A percentile compares a stretch with the other conserved stretches of the same genome.
phyloP scores from a whole-genome alignment of 169 alveolate species.

The Fabrea salina region DNA sequence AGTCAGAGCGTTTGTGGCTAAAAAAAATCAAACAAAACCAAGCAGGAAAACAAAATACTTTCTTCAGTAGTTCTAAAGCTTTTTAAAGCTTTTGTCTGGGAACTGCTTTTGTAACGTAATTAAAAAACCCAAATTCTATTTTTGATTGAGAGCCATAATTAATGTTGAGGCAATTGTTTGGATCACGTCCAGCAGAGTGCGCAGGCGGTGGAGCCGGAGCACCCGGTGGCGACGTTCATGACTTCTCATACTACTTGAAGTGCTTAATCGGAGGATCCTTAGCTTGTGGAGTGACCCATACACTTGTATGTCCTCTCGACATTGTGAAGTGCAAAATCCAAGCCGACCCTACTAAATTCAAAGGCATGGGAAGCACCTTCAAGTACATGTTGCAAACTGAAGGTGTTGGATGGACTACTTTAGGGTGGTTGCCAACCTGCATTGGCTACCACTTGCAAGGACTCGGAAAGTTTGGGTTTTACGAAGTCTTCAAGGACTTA shows the following conservation, averaged over 20 bases:
- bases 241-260: slow-evolving; percentile 86
- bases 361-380: slow-evolving; percentile 76
- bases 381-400: slow-evolving; percentile 68
- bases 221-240: slow-evolving; percentile 54
- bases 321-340: slow-evolving; percentile 96
- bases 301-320: slow-evolving; percentile 94
- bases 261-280: slow-evolving; percentile 96
- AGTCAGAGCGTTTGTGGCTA: no score
- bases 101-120: slow-evolving; percentile 27
- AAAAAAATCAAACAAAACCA: no score
- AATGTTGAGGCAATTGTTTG: neutral
- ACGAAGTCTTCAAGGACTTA: slow-evolving; percentile 96
- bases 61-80: no score
- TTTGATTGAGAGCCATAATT: slow-evolving; percentile 44
- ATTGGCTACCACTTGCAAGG: slow-evolving; percentile 98
- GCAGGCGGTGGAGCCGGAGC: neutral
- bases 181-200: neutral
- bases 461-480: slow-evolving; percentile 96
- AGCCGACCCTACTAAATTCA: slow-evolving; percentile 87
- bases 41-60: no score
- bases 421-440: slow-evolving; percentile 98
- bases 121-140: slow-evolving; percentile 24
- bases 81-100: no score
- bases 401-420: slow-evolving; percentile 88
- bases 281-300: slow-evolving; percentile 97